phyloP scores from a whole-genome alignment of 2,329 filamentous ascomycete genomes.

The Aschersonia sp. region DNA sequence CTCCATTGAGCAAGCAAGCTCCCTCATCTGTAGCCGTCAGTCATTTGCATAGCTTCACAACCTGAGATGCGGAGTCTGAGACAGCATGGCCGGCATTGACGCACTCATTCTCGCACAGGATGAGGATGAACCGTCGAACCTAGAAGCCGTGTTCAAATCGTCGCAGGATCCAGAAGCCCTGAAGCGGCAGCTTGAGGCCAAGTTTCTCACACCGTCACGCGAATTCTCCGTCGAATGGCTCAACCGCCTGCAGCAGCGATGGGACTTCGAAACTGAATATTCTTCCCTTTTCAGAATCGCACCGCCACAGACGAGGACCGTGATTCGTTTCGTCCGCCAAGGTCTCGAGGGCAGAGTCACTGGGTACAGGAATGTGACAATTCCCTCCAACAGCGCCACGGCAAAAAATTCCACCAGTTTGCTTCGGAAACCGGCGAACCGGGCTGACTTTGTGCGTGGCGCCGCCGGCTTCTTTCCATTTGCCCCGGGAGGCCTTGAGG shows the following conservation, averaged over 20 bases:
- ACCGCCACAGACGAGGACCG: slow-evolving; percentile 85
- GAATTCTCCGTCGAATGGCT: slow-evolving; percentile 78
- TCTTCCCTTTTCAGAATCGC: slow-evolving; percentile 76
- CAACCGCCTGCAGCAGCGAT: slow-evolving; percentile 74
- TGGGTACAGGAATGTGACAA: slow-evolving; percentile 86
- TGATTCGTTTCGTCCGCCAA: slow-evolving; percentile 82
- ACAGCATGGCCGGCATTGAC: slow-evolving; percentile 20
- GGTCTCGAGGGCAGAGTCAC: slow-evolving; percentile 86
- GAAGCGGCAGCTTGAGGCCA: slow-evolving; percentile 56
- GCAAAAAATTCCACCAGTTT: slow-evolving; percentile 93
- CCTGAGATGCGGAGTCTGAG: not conserved
- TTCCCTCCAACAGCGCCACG: slow-evolving; percentile 76
- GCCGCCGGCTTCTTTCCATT: slow-evolving; percentile 92
- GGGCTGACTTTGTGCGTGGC: slow-evolving; percentile 84
- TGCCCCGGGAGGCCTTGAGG: slow-evolving; percentile 77
- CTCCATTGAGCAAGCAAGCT: too few relatives aligned
- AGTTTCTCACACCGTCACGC: slow-evolving; percentile 66
- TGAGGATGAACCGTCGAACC: slow-evolving; percentile 5
- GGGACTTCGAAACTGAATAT: slow-evolving; percentile 71
- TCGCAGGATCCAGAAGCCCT: slow-evolving; percentile 42
- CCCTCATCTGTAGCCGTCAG: too few relatives aligned
- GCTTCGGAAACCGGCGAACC: slow-evolving; percentile 68
- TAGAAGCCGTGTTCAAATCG: slow-evolving; percentile 1
- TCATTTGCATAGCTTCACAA: too few relatives aligned
- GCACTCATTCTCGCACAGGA: slow-evolving; percentile 16